These are phyloP conservation scores for Candolleomyces efflorescens DNA, from an alignment of 768 basidiomycete species.

Conservation along the genomic window DNA sequence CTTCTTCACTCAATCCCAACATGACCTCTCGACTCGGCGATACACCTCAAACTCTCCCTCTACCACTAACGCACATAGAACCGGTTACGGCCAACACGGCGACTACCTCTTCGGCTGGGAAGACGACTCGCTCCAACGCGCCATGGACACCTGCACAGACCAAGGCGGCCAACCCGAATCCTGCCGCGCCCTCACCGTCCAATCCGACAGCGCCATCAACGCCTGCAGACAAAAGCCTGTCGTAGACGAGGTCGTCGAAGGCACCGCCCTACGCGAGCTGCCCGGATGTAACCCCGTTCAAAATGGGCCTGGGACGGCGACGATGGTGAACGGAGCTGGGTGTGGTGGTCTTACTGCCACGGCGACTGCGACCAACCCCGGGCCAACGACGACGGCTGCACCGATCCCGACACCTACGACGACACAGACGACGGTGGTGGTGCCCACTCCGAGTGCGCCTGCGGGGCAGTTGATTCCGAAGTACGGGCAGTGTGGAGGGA, in stretches of 20 bases:
- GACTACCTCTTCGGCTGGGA: constrained; percentile 12
- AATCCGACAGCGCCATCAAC: constrained; percentile 3
- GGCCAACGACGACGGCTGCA: background rate
- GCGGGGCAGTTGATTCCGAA: background rate
- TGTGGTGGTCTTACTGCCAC: background rate
- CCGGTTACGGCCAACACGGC: constrained; percentile 10
- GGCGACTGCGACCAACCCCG: background rate
- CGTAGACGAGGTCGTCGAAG: constrained; percentile 4
- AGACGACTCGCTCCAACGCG: constrained; percentile 10
- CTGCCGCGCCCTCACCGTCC: constrained; percentile 5
- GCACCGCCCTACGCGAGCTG: background rate
- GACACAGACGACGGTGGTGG: background rate
- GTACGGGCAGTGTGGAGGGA: background rate
- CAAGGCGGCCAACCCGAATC: background rate
- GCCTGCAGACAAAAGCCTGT: background rate
- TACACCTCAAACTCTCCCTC: too few relatives aligned
- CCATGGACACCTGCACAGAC: constrained; percentile 7
- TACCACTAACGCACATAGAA: too few relatives aligned
- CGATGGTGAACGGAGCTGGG: background rate
- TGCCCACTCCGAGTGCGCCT: background rate
- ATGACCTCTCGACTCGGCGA: too few relatives aligned
- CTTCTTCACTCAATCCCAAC: too few relatives aligned
- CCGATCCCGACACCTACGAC: background rate
- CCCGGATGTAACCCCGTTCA: constrained; percentile 10
- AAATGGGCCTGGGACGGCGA: constrained; percentile 2